Base-by-base conservation (phyloP, 306 rosid genomes). In the Gleditsia sinensis region DNA sequence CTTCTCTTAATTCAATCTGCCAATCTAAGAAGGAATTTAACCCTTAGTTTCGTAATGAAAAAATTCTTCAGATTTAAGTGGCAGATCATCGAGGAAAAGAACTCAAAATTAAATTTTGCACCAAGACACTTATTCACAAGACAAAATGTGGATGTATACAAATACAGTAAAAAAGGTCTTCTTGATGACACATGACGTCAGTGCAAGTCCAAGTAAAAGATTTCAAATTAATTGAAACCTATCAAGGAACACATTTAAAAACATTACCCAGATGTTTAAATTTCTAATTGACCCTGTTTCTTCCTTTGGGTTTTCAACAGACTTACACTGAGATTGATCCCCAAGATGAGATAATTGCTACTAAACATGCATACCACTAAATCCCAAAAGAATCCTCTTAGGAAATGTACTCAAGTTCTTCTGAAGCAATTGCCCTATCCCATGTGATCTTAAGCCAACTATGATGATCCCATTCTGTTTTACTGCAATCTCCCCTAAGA, bases 41-140 rank as follows among this genome's bases (percentile, higher is more conserved):
- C 51, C 40, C 32, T 17, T 56, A 63, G 53, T 70, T 78, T 39
- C 55, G 39, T 6, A 61, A 60, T 43, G 19, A 23, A 45, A 69
- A 55, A 48, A 51, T 23, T 0, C 4, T 20, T 9, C 69, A 60
- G 24, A 46, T 77, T 45, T n/a, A 28, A 76, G 14, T 24, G 64
- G 19, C 46, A 51, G 71, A 79, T 67, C 32, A 67, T 43, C 27
- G 20, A 72, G 54, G 16, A 72, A 67, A 33, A 39, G n/a, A 21
- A 39, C 37, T 51, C 33, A 60, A 56, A 66, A 33, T 4, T 42
- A 67, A 27, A 71, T 16, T 55, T 70, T 12, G 10, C 53, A 21
- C 42, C 27, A 53, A 20, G 39, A 75, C 16, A 33, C 25, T 23
- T 43, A 5, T 43, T 16, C 27, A 21, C 46, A 65, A 45, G n/a